Evolutionary conservation across 176 grass and related monocot genomes (phyloP), one percentile per base, ranked within the genome.

Genomic region (Saccharum officinarum): DNA sequence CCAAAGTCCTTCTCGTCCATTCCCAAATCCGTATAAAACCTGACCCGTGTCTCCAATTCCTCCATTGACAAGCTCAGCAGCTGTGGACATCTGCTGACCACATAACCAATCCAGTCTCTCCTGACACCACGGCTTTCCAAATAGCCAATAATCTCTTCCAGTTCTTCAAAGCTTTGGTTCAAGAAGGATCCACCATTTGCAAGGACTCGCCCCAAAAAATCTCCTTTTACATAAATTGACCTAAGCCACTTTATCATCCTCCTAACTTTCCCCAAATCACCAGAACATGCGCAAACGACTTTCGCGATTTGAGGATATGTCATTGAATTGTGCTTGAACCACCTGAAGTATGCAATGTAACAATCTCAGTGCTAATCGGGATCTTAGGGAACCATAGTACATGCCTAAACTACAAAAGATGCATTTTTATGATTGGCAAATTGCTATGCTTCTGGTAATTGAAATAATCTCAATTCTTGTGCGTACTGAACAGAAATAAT

Each of bases 321-420:
- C 91, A 98, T 47, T 3, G 89, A 93, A 45, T 95, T 94, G 78
- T 95, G 96, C 87, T 95, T 98, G 91, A 98, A 90, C 96, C 96
- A 98, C 89, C 96, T 98, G 87, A 77, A 87, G 33, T 11, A 70
- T 14, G 83, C 64, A 86, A 64, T 16, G 50, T n/a, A 36, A 40
- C 0, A 9, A 74, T 74, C 59, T 78, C 37, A 67, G n/a, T 74
- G 22, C 10, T 60, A 84, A 39, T 55, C 22, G 55, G 31, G 25
- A 17, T 83, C 23, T 28, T 63, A 63, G 10, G n/a, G 60, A 28
- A 30, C 61, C 0, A 28, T 8, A 10, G 55, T 31, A 8, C 4
- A 37, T 18, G 12, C n/a, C 7, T 20, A 33, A 52, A 60, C 31
- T 55, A 68, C 5, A 84, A 40, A 79, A n/a, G 15, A 50, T 18